Base-by-base conservation (phyloP, 2,329 filamentous ascomycete genomes). In the Pseudogymnoascus sp. region DNA sequence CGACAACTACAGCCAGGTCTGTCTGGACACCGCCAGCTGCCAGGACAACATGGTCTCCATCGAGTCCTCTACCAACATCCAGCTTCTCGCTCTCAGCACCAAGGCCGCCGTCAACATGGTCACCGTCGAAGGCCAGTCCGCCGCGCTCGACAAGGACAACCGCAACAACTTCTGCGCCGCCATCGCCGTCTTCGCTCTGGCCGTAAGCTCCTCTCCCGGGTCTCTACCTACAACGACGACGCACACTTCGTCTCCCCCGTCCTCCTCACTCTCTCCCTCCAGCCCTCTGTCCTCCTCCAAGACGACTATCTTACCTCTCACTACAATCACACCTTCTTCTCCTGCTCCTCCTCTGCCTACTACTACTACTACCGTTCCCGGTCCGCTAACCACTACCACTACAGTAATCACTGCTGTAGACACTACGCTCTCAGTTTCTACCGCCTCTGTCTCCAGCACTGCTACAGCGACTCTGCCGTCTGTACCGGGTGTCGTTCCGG, bases 1-100 rank as follows among this genome's bases (percentile, higher is more conserved):
- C 72, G 84, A 93, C 74, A 91, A 92, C 80, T 93, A 93, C 76
- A 78, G 77, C 39, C 88, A 92, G 75, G 79, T 80, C 16, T 95
- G 90, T 70, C 81, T 93, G 14, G 74, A 76, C 39, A 80, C 80
- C 8, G 82, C 89, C 73, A 84, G 82, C 68, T 95, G 90, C 78
- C 90, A 93, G 76, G 80, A 86, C 64, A 88, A 91, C 76, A 92
- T 95, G 77, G 81, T 93, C 57, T 85, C 84, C 68, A 78, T 93
- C 37, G 86, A 91, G 74, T 82, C 83, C 72, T 89, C 79, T 0
- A 70, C 80, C 61, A 73, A 75, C 18, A 79, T 91, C 40, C 78
- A 85, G 68, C 74, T 93, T 39, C 90, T 83, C 67, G 89, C 84
- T 6, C 75, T 93, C 63, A 89, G 82, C 77, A 93, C 89, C 66